Base-by-base conservation (phyloP, 2,329 filamentous ascomycete genomes). In the Pezicula carpinea region DNA sequence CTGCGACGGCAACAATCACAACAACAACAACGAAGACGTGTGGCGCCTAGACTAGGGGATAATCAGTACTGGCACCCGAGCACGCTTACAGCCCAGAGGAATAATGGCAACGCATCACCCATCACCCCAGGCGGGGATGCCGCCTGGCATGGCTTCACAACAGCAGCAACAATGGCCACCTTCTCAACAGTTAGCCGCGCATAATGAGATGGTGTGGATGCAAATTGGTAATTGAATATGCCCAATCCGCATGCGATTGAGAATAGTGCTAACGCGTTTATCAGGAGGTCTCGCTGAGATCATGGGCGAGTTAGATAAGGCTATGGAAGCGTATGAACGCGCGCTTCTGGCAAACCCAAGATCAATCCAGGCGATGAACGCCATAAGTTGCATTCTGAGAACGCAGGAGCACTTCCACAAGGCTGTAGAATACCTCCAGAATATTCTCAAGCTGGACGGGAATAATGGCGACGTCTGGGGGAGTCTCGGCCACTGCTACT, bases 401-500 rank as follows among this genome's bases (percentile, higher is more conserved):
- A 91, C 87, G 32, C 89, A 91, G 62, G 93, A 97, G 66, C 88
- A 95, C 38, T 99, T 96, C 59, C 85, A 87, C 38, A 93, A 93
- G 64, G 93, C 93, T 1, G 87, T 96, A 44, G 92, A 97, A 62
- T 97, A 92, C 64, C 77, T 97, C 44, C 85, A 93, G 60, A 87
- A 85, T 52, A 96, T 97, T 50, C 71, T 96, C 45, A 95, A 96
- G 69, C 75, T 97, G 21, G 93, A 99, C 56, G 79, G 76, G 31
- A 85, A 82, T 56, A 96, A 95, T 64, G 93, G 93, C 49, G 93
- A 97, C 67, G 90, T 93, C 38, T 97, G 92, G 93, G 92, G 92
- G 40, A 96, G 90, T 64, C 76, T 97, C 23, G 92, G 93, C n/a
- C 93, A 97, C 66, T 97, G 93, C 70, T 95, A 92, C 65, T 76